These are phyloP conservation scores for Malbranchea cinnamomea DNA, from an alignment of 2,329 filamentous ascomycete species.

Conservation along the genomic window DNA sequence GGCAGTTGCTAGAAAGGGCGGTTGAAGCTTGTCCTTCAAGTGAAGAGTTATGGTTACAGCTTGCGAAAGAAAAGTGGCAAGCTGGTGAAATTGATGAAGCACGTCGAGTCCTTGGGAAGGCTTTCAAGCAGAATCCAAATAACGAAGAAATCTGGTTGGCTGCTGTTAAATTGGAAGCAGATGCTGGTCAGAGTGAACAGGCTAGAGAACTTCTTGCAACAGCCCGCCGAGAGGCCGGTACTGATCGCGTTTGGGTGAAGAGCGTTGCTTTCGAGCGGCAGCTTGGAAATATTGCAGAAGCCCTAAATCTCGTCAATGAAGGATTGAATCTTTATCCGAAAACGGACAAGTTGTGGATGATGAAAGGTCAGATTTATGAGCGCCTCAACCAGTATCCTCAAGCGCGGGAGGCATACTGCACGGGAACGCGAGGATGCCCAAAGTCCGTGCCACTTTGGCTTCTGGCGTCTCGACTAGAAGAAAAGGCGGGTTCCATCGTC, in stretches of 20 bases:
- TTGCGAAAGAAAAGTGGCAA: conserved; percentile 89
- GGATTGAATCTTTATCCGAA: conserved; percentile 75
- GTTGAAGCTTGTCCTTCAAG: conserved; percentile 86
- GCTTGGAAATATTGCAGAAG: conserved; percentile 60
- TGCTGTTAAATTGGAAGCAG: conserved; percentile 89
- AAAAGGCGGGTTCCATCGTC: conserved; percentile 65
- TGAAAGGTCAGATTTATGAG: conserved; percentile 97
- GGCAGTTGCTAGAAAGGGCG: conserved; percentile 77
- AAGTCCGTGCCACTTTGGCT: conserved; percentile 80
- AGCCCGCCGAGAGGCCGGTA: conserved; percentile 77
- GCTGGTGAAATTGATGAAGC: conserved; percentile 77
- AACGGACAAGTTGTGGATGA: conserved; percentile 87
- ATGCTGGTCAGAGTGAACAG: conserved; percentile 67
- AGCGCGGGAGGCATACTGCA: conserved; percentile 77
- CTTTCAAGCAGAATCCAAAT: conserved; percentile 88
- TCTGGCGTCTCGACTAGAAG: conserved; percentile 75
- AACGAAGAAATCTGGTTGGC: conserved; percentile 98
- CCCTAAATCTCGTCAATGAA: conserved; percentile 74
- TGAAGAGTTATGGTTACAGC: conserved; percentile 88
- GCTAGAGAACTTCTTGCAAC: conserved; percentile 68
- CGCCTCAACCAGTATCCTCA: conserved; percentile 62
- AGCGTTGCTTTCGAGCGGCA: conserved; percentile 87
- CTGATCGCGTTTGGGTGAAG: conserved; percentile 95
- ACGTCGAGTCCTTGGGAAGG: conserved; percentile 67
- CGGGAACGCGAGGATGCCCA: conserved; percentile 75